phyloP scores from a whole-genome alignment of 257 asterid genomes.

The Solanum pinnatisectum region DNA sequence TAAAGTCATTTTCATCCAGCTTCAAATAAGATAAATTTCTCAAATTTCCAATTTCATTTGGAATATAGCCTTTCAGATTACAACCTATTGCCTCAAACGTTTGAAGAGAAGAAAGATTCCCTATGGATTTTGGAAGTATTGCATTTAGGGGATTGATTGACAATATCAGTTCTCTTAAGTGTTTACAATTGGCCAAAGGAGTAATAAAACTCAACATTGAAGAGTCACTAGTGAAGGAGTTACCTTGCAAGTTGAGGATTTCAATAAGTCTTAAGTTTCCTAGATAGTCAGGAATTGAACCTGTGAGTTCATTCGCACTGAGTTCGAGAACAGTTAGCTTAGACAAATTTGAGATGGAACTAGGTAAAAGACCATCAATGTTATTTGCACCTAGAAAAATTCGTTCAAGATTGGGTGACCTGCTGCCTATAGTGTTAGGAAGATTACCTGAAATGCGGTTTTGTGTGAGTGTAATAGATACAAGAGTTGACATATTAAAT shows the following conservation, averaged over 20 bases:
- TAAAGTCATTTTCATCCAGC: conserved; percentile 9
- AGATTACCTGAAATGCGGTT: conserved; percentile 21
- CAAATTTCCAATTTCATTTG: conserved; percentile 14
- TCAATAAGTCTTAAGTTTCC: conserved; percentile 1
- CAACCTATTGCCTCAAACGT: neutral
- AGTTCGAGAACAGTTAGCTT: neutral
- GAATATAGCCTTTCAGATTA: neutral
- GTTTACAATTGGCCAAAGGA: conserved; percentile 22
- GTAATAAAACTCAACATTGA: conserved; percentile 8
- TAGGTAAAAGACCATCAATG: conserved; percentile 7
- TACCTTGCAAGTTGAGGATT: neutral
- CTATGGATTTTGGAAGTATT: neutral
- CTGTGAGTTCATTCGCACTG: neutral
- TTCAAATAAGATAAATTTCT: conserved; percentile 7
- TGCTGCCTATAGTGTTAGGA: conserved; percentile 5
- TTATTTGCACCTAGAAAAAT: neutral
- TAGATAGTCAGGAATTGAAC: conserved; percentile 11
- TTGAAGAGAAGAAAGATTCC: conserved; percentile 1
- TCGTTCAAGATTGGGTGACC: conserved; percentile 7
- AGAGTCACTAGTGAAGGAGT: neutral
- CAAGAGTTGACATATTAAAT: conserved; percentile 15
- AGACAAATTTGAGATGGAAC: conserved; percentile 17
- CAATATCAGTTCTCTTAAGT: neutral
- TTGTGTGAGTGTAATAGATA: conserved; percentile 5
- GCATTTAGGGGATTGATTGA: neutral